Evolutionary conservation across 192 early-diverging fungal species (phyloP).

Genomic region (Coemansia sp.): DNA sequence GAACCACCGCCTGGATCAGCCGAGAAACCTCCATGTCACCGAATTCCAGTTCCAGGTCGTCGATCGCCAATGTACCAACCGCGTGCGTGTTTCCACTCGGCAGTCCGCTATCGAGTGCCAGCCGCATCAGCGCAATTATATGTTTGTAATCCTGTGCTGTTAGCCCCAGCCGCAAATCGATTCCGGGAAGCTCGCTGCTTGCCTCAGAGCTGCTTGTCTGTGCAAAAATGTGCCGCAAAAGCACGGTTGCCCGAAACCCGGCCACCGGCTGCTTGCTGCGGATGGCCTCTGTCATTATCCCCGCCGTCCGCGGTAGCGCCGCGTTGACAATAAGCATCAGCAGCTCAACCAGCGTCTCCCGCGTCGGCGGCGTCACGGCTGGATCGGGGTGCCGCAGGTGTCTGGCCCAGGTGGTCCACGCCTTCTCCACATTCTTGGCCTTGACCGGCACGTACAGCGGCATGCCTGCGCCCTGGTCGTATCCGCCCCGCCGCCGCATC

Average conservation of each 20-base stretch:
- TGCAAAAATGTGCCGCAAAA: constrained; percentile 17
- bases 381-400: constrained; percentile 8
- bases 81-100: constrained; percentile 18
- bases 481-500: constrained; percentile 13
- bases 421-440: constrained; percentile 39
- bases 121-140: constrained; percentile 8
- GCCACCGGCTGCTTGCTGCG: constrained; percentile 3
- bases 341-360: constrained; percentile 11
- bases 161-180: constrained; percentile 12
- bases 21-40: constrained; percentile 9
- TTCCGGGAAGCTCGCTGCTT: neutral
- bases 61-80: neutral
- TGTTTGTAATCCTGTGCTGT: constrained; percentile 12
- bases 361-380: neutral
- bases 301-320: neutral
- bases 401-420: constrained; percentile 42
- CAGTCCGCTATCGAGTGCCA: neutral
- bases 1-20: constrained; percentile 22
- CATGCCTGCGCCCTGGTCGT: constrained; percentile 25
- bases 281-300: neutral
- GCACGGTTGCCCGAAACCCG: constrained; percentile 5
- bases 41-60: constrained; percentile 15
- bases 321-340: constrained; percentile 15
- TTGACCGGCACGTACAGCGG: constrained; percentile 27
- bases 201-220: neutral